These are phyloP conservation scores for Limnomonas spitsbergensis DNA, from an alignment of 139 green algal species.

Conservation along the genomic window DNA sequence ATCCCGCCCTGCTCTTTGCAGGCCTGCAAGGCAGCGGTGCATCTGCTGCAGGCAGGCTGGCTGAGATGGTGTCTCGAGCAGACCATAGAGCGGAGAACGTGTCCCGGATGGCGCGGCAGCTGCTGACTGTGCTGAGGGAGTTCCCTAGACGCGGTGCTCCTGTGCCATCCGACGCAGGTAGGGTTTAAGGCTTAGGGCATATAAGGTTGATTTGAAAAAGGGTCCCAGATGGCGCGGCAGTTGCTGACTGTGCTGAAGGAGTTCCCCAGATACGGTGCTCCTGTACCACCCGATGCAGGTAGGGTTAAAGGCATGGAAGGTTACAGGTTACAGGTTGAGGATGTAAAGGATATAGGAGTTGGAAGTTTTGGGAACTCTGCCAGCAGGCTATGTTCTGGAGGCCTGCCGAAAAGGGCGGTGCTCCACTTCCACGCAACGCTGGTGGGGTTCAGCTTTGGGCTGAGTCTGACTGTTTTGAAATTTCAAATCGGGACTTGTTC, in stretches of 20 bases:
- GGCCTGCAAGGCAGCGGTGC: background rate
- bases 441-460: too few species aligned
- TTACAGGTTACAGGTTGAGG: too few species aligned
- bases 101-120: constrained; percentile 42
- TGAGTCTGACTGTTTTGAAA: too few species aligned
- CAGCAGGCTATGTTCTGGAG: too few species aligned
- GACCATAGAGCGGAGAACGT: constrained; percentile 43
- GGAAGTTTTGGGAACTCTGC: too few species aligned
- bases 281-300: too few species aligned
- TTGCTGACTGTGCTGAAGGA: constrained; percentile 39
- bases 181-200: background rate
- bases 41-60: constrained; percentile 19
- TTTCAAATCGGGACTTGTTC: too few species aligned
- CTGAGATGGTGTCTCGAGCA: constrained; percentile 30
- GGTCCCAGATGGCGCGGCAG: constrained; percentile 43
- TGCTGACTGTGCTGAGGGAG: constrained; percentile 39
- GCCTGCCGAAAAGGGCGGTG: too few species aligned
- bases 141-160: constrained; percentile 14
- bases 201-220: constrained; percentile 28
- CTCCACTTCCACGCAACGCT: too few species aligned
- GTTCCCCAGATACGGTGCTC: constrained; percentile 15
- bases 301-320: too few species aligned
- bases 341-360: too few species aligned
- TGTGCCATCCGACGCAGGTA: background rate
- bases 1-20: too few species aligned